These are phyloP conservation scores for Micractinium sp. DNA, from an alignment of 139 green algal species.

Conservation along the genomic window DNA sequence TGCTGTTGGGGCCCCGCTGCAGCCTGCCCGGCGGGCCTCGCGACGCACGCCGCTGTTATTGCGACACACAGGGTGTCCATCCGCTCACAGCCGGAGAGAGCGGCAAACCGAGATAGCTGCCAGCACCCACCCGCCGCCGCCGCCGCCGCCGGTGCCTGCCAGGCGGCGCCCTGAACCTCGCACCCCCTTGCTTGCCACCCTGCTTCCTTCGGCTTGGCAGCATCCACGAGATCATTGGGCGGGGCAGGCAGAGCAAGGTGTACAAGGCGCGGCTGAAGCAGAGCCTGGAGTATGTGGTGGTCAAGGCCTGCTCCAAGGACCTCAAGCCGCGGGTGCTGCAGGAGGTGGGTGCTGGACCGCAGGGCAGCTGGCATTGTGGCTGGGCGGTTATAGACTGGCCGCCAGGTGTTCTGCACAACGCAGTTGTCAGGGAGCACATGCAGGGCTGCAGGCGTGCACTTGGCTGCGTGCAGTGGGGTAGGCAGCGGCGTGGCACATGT, in stretches of 20 bases:
- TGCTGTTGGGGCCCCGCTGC: not conserved
- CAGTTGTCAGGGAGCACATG: too few species aligned
- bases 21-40: not conserved
- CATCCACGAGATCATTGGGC: conserved; percentile 93
- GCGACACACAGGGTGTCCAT: not conserved
- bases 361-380: too few species aligned
- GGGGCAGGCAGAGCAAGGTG: conserved; percentile 89
- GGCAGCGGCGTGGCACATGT: too few species aligned
- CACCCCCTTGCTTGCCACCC: too few species aligned
- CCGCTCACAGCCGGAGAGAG: not conserved
- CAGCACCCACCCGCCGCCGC: not conserved
- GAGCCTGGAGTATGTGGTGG: conserved; percentile 93
- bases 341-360: conserved; percentile 69
- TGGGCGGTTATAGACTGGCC: too few species aligned
- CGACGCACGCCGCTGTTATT: not conserved
- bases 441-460: too few species aligned
- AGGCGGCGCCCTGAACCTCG: too few species aligned
- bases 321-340: conserved; percentile 88
- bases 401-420: too few species aligned
- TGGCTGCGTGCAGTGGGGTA: too few species aligned
- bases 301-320: conserved; percentile 93
- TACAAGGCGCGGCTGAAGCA: conserved; percentile 95
- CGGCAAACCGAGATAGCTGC: not conserved
- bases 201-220: conserved; percentile 26
- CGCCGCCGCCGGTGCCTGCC: not conserved